Base-by-base conservation (phyloP, 2,329 filamentous ascomycete species). In the Pseudocercospora fuligena region DNA sequence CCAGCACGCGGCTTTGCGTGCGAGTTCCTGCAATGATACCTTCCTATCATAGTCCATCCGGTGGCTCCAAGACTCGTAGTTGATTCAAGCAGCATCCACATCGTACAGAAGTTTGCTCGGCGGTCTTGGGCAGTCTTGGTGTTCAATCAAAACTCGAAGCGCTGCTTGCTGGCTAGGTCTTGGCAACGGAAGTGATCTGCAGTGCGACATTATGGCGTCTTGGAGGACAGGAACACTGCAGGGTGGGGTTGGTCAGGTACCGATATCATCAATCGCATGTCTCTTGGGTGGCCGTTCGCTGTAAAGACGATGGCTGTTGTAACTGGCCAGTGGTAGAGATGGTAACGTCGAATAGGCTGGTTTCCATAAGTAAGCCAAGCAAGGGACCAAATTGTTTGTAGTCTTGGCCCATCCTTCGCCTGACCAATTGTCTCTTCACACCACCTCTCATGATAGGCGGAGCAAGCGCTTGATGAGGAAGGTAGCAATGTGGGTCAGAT, bases 31-130 rank as follows among this genome's bases (percentile, higher is more conserved):
- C 63, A 56, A 66, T 60, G 60, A 64, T 47, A 68, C 66, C 64
- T 68, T 68, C 66, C 66, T 66, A 68, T 66, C 60, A 57, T 36
- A 68, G 66, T 57, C 23, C 12, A 31, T 57, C 53, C 53, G 60
- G 27, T 43, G 19, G 53, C 23, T 43, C 64, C 51, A 62, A 49
- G 46, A 62, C 46, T 33, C 16, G 29, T 19, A 23, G 29, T 57
- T 57, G 53, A 36, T 57, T 57, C 53, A 57, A 57, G 53, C 29
- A 57, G 53, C 53, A 57, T 57, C 53, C 53, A 36, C 53, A 36
- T 16, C 53, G 25, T 31, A 19, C 21, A 33, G 29, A 36, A 33
- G 27, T 36, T 7, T 31, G 53, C 53, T 57, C 14, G 53, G 53
- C 53, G 27, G 16, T 57, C 25, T 31, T 57, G 53, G 53, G 29